phyloP scores from a whole-genome alignment of 257 asterid species.

The Penstemon barbatus region DNA sequence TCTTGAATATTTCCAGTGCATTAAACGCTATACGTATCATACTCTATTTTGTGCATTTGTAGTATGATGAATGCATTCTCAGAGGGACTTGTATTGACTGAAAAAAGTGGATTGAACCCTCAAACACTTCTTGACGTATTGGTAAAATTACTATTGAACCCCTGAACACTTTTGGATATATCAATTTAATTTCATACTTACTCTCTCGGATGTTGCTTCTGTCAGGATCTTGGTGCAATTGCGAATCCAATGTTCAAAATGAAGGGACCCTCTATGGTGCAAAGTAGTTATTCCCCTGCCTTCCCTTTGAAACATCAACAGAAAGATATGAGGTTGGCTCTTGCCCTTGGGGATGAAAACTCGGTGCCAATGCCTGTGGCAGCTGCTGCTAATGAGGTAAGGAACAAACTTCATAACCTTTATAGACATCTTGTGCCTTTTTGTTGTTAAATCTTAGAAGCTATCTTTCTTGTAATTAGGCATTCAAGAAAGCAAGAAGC shows the following conservation, averaged over 20 bases:
- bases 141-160: conserved; percentile 45
- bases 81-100: conserved; percentile 88
- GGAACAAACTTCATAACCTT: neutral
- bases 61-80: conserved; percentile 98
- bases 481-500: conserved; percentile 87
- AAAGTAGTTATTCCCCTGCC: conserved; percentile 72
- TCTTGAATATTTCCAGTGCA: neutral
- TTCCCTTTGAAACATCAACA: conserved; percentile 97
- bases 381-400: conserved; percentile 94
- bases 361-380: conserved; percentile 94
- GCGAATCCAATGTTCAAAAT: conserved; percentile 94
- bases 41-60: conserved; percentile 31
- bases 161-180: neutral
- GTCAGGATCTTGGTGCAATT: conserved; percentile 89
- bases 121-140: conserved; percentile 85
- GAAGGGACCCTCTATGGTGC: conserved; percentile 89
- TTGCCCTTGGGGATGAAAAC: conserved; percentile 90
- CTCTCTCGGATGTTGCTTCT: conserved; percentile 14
- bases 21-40: no score
- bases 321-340: conserved; percentile 97
- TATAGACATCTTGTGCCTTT: neutral
- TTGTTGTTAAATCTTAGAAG: neutral
- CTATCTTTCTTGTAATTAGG: conserved; percentile 38
- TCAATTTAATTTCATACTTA: neutral
- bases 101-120: conserved; percentile 83